Base-by-base conservation (phyloP, 2,329 filamentous ascomycete genomes). In the Davidsoniella eucalypti region DNA sequence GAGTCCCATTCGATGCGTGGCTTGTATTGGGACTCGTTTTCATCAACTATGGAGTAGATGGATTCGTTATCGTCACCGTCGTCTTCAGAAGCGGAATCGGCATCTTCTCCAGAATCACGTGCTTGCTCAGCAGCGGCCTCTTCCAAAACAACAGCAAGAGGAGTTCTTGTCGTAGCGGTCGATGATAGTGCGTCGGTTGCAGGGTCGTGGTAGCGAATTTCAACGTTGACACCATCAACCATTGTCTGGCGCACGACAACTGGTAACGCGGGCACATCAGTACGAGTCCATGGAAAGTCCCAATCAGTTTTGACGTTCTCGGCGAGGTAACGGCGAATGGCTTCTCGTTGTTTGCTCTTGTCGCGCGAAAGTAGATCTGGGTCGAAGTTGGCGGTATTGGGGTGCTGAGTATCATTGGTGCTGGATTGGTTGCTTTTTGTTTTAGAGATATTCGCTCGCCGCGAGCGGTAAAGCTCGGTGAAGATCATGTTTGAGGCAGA, bases 321-420 rank as follows among this genome's bases (percentile, higher is more conserved):
- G 2, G 65, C 62, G 1, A 82, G 63, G 56, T 72, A 74, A 47
- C 66, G 70, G 57, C 67, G 74, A 36, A 82, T 71, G 10, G 78
- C 78, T 39, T 78, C 74, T 58, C 80, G 81, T 56, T 79, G 75
- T 63, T 72, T 78, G 23, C 62, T 54, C 60, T 80, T 80, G 59
- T 82, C 78, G 58, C 68, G 72, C 60, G 73, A 79, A 46, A 78
- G 62, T 5, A 82, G 67, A 58, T 81, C 78, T 17, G 73, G 69
- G 54, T 80, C 73, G 57, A 77, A 73, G 57, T 78, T 67, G 41
- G 64, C 60, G 18, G 47, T 14, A 40, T 21, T 37, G 57, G 58
- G 37, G 61, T 59, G 54, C 58, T 61, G 36, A 59, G 57, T 50
- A 59, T 56, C 38, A 52, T 54, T 43, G 49, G 52, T 47, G 50